Percentiles rank a stretch among this genome's conserved stretches.
Conservation (phyloP, 768 basidiomycete species). For the Leucogyrophana mollusca region DNA sequence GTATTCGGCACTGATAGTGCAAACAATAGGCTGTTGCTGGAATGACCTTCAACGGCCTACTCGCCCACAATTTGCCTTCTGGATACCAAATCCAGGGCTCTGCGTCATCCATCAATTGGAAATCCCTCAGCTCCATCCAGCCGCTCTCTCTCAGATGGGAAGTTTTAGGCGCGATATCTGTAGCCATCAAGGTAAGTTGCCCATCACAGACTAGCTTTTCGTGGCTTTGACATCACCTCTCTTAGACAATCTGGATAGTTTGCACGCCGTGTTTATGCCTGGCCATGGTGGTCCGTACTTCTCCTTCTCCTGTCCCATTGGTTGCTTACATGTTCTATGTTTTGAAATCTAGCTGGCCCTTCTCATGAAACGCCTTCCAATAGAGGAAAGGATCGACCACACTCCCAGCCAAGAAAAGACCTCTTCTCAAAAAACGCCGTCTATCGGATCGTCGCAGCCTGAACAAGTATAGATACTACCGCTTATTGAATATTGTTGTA, state of each 20-base stretch:
- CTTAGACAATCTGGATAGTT: conserved; percentile 69
- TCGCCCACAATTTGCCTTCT: conserved; percentile 48
- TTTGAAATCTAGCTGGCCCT: conserved; percentile 21
- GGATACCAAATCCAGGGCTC: conserved; percentile 40
- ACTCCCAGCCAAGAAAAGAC: conserved; percentile 22
- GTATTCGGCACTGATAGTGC: conserved; percentile 12
- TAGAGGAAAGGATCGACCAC: conserved; percentile 17
- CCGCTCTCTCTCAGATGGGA: conserved; percentile 43
- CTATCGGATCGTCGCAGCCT: conserved; percentile 6
- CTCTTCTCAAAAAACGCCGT: conserved; percentile 3
- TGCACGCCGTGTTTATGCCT: conserved; percentile 68
- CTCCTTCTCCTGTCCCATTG: not conserved
- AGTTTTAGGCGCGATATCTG: conserved; percentile 53
- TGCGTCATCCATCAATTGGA: conserved; percentile 54
- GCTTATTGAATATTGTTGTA: conserved; percentile 8
- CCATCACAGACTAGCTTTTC: conserved; percentile 6
- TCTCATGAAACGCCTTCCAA: conserved; percentile 25
- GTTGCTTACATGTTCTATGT: conserved; percentile 1
- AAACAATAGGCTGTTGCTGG: conserved; percentile 67
- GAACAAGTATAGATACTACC: conserved; percentile 16
- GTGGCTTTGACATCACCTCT: conserved; percentile 11
- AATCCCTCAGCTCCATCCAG: conserved; percentile 44
- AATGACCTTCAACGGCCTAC: conserved; percentile 62
- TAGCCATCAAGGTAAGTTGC: conserved; percentile 57
- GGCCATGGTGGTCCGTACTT: conserved; percentile 54